Evolutionary conservation across 139 green algal genomes (phyloP).

Genomic region (Tetraselmis striata): DNA sequence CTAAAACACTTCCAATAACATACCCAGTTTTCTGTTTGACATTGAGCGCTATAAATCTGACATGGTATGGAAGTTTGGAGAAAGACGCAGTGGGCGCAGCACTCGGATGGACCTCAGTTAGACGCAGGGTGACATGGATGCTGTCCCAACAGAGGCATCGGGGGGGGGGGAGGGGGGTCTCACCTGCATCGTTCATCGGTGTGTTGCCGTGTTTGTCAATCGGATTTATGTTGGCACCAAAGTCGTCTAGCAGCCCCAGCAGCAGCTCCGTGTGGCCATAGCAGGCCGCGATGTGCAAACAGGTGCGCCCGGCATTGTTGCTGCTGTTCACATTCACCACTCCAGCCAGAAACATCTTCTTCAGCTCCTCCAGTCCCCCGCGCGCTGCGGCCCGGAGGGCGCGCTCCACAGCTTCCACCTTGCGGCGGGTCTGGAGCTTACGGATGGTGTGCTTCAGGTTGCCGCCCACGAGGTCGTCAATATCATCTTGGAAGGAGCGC

Average conservation of each 20-base stretch:
- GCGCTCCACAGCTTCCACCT: conserved; percentile 16
- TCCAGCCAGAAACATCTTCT: conserved; percentile 13
- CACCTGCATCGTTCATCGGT: no score
- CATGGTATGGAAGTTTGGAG: no score
- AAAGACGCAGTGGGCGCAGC: no score
- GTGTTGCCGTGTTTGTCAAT: no score
- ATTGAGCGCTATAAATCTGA: no score
- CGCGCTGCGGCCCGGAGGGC: conserved; percentile 11
- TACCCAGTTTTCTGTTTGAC: no score
- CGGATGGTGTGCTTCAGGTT: conserved; percentile 19
- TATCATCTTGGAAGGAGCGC: conserved; percentile 12
- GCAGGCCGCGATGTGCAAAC: conserved; percentile 41
- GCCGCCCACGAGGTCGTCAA: conserved; percentile 12
- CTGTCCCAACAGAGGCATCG: no score
- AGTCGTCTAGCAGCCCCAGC: not conserved
- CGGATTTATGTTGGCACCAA: no score
- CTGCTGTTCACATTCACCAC: conserved; percentile 30
- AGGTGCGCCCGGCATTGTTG: conserved; percentile 33
- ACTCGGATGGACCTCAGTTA: no score
- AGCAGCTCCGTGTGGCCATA: conserved; percentile 16
- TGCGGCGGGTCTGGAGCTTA: conserved; percentile 10
- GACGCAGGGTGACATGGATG: no score
- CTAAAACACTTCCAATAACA: no score
- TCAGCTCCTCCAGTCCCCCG: conserved; percentile 11
- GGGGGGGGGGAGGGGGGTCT: no score